These are phyloP conservation scores for Herpetospermum pedunculosum DNA, from an alignment of 306 rosid species.

Conservation along the genomic window DNA sequence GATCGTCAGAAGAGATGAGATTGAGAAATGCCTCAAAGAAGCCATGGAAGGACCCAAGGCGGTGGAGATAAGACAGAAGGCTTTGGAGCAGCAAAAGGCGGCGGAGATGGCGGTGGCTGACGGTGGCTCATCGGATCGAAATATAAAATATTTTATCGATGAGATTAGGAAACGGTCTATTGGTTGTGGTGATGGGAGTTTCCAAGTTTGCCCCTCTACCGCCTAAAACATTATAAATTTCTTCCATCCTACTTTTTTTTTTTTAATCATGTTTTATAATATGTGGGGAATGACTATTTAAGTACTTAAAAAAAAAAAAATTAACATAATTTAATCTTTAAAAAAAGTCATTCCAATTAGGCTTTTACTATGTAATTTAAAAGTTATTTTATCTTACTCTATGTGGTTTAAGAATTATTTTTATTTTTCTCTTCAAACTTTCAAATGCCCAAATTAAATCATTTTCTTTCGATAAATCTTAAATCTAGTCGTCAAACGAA, in stretches of 20 bases:
- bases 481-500: too few species aligned
- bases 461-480: too few species aligned
- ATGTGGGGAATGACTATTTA: too few species aligned
- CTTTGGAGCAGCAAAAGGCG: constrained; percentile 29
- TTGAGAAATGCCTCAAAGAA: constrained; percentile 33
- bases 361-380: too few species aligned
- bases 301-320: too few species aligned
- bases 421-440: too few species aligned
- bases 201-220: background rate
- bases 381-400: too few species aligned
- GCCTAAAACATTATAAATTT: background rate
- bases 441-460: too few species aligned
- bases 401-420: too few species aligned
- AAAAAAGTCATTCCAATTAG: too few species aligned
- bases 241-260: background rate
- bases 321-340: too few species aligned
- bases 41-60: constrained; percentile 40
- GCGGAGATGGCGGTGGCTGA: constrained; percentile 41
- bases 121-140: constrained; percentile 42
- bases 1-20: constrained; percentile 32
- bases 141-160: constrained; percentile 29
- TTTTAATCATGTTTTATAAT: too few species aligned
- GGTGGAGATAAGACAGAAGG: constrained; percentile 30
- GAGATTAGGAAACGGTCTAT: constrained; percentile 8
- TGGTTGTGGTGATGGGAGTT: background rate